Percentiles rank a stretch among this genome's conserved stretches.
Evolutionary conservation across 768 basidiomycete species (phyloP).

Genomic region (Psilocybe tampanensis): DNA sequence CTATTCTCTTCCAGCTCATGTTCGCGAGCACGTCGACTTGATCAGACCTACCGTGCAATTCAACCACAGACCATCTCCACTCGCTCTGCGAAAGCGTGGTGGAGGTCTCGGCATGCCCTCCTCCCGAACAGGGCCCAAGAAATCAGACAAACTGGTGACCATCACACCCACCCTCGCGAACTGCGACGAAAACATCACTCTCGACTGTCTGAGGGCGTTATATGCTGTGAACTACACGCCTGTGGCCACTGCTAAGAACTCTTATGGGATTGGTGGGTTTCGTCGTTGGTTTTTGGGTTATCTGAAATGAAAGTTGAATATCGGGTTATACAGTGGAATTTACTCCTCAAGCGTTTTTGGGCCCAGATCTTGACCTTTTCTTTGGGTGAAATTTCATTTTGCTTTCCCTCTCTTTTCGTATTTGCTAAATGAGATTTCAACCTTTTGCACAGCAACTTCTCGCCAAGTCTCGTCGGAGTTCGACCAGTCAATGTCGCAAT

Average conservation of each 20-base stretch:
- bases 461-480: slow-evolving; percentile 36
- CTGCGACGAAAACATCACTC: slow-evolving; percentile 29
- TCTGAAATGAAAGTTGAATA: not conserved
- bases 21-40: slow-evolving; percentile 43
- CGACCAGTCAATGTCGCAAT: slow-evolving; percentile 34
- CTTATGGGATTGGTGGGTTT: slow-evolving; percentile 30
- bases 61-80: slow-evolving; percentile 28
- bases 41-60: slow-evolving; percentile 46
- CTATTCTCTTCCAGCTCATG: slow-evolving; percentile 43
- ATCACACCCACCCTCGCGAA: slow-evolving; percentile 23
- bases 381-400: slow-evolving; percentile 1
- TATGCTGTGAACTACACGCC: slow-evolving; percentile 28
- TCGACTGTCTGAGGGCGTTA: slow-evolving; percentile 31
- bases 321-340: slow-evolving; percentile 22
- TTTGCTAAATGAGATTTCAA: not conserved
- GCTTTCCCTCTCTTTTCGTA: not conserved
- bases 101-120: slow-evolving; percentile 25
- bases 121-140: slow-evolving; percentile 25
- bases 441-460: slow-evolving; percentile 16
- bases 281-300: not conserved
- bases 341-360: slow-evolving; percentile 29
- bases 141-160: slow-evolving; percentile 24
- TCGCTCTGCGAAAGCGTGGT: slow-evolving; percentile 22
- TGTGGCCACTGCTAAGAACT: slow-evolving; percentile 27
- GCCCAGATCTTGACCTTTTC: slow-evolving; percentile 24